Conservation (phyloP, 2,329 filamentous ascomycete genomes). For the Neonectria neomacrospora region DNA sequence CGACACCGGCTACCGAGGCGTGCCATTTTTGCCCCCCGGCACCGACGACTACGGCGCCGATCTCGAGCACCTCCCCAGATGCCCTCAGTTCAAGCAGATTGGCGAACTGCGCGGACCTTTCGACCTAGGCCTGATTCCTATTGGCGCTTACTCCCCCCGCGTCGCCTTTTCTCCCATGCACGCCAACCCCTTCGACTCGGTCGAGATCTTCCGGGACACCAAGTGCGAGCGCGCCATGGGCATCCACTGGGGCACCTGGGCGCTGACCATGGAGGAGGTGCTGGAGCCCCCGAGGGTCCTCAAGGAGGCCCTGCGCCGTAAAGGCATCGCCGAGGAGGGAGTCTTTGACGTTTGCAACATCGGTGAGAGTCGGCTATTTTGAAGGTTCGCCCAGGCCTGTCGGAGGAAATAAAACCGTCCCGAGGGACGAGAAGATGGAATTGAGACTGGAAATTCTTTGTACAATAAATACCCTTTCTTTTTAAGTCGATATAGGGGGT, state of each 20-base stretch:
- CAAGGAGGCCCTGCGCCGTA: conserved; percentile 75
- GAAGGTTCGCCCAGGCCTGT: conserved; percentile 31
- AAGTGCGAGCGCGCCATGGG: conserved; percentile 80
- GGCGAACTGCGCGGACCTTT: conserved; percentile 85
- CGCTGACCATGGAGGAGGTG: conserved; percentile 85
- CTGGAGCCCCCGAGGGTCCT: conserved; percentile 82
- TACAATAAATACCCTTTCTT: conserved; percentile 26
- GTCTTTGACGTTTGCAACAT: conserved; percentile 87
- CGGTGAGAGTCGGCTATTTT: conserved; percentile 84
- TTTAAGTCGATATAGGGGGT: conserved; percentile 4
- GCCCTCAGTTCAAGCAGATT: conserved; percentile 87
- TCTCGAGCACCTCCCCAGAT: conserved; percentile 74
- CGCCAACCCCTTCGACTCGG: conserved; percentile 85
- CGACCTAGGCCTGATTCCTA: conserved; percentile 91
- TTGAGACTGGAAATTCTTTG: conserved; percentile 12
- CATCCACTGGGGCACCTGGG: conserved; percentile 95
- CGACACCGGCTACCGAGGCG: conserved; percentile 89
- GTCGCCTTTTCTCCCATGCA: conserved; percentile 83
- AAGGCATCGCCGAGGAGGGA: conserved; percentile 75
- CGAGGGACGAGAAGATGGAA: background rate
- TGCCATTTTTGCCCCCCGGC: conserved; percentile 70
- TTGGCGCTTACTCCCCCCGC: conserved; percentile 85
- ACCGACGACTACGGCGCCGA: conserved; percentile 77
- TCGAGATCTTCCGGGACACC: conserved; percentile 90
- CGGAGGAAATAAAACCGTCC: background rate